Evolutionary conservation across 441 rosid genomes (phyloP), one percentile per base, ranked within the genome.

Genomic region (Adansonia gregorii): DNA sequence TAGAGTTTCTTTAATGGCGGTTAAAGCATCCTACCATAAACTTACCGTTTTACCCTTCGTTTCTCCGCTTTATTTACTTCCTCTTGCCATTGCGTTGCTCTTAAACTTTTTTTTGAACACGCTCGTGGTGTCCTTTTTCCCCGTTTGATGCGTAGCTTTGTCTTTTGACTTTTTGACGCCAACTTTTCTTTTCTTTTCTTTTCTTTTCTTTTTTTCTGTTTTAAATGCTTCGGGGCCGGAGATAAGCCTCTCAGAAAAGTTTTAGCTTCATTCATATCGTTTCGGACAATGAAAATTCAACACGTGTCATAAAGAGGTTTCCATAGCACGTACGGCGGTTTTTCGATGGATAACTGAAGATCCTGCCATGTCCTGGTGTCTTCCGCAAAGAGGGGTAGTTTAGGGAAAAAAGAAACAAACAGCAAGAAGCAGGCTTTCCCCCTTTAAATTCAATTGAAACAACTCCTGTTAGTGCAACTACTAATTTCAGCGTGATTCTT

Each of bases 21-120:
- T 81, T 81, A 81, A 81, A 75, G 86, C 81, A 83, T 81, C 85
- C 82, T 80, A 82, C 52, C 81, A 39, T 60, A 56, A 51, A 10
- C 3, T 74, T 66, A 73, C 82, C 45, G 20, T 76, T 77, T 73
- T 85, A 51, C 85, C 83, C 35, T 27, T 14, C 8, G 3, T 2
- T 48, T 35, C 49, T 0, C 7, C 0, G 1, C 2, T 11, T 15
- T n/a, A 78, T 73, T 79, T 27, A 19, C 81, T 31, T 2, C 43
- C 52, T 2, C 49, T 8, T 35, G 76, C 68, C 82, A 67, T 20
- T 46, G 43, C 4, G 27, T 66, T 11, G n/a, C 51, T 14, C 41
- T 35, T 35, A 35, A 35, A 4, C 41, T 35, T 35, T 35, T 35
- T 35, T 35, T 35, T 35, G 0, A 35, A 35, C 41, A 35, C 41